Percentiles rank a stretch among this genome's conserved stretches.
Conservation (phyloP, 2,329 filamentous ascomycete genomes). For the Diplocarpon rosae region DNA sequence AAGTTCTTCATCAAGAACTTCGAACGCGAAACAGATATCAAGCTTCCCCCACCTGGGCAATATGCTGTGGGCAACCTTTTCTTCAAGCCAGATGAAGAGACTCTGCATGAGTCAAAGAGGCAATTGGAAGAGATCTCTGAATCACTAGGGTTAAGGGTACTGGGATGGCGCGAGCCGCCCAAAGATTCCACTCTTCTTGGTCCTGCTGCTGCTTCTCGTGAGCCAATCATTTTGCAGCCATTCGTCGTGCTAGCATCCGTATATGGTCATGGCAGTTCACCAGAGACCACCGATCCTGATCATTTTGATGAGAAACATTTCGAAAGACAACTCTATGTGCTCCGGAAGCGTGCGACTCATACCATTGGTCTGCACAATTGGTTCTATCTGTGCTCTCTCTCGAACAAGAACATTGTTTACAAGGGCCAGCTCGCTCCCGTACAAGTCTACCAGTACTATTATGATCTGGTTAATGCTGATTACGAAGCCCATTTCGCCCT, state of each 20-base stretch:
- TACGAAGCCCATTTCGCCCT: constrained; percentile 96
- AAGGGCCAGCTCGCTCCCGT: constrained; percentile 91
- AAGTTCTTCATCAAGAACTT: constrained; percentile 99
- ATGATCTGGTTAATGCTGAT: constrained; percentile 92
- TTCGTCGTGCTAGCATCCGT: constrained; percentile 81
- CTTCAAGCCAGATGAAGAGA: constrained; percentile 92
- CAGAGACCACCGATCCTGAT: constrained; percentile 66
- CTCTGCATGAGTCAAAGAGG: constrained; percentile 78
- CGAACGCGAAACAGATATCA: constrained; percentile 77
- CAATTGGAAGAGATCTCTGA: constrained; percentile 92
- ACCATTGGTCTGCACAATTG: constrained; percentile 93
- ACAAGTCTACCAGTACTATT: constrained; percentile 97
- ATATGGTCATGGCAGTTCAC: constrained; percentile 72
- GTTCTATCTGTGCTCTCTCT: constrained; percentile 96
- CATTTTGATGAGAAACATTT: constrained; percentile 77
- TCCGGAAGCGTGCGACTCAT: constrained; percentile 91
- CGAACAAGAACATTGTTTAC: constrained; percentile 97
- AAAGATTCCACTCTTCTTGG: constrained; percentile 88
- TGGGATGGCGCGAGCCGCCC: constrained; percentile 94
- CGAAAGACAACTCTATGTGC: constrained; percentile 85
- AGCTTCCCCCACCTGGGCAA: constrained; percentile 78
- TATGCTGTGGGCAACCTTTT: constrained; percentile 97
- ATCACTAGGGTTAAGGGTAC: constrained; percentile 73
- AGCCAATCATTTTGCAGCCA: constrained; percentile 90
- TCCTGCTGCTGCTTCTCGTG: constrained; percentile 82